Evolutionary conservation across 2,329 filamentous ascomycete species (phyloP), one percentile per base, ranked within the genome.

Genomic region (Zelopaecilomyces penicillatus): DNA sequence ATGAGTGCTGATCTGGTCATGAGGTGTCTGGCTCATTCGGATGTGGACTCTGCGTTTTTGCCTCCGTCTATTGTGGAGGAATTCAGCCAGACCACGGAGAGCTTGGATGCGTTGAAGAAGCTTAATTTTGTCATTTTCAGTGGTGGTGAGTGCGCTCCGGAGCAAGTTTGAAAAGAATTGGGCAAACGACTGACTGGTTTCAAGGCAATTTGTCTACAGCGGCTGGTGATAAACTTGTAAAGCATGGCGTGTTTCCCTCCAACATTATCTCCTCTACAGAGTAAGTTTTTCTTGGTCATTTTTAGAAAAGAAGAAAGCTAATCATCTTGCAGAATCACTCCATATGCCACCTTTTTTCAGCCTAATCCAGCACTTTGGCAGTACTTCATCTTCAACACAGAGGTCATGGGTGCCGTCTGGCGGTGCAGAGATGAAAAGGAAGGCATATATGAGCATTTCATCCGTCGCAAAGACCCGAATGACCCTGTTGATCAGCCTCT

Each of bases 21-120:
- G 1, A 59, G 65, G 9, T 59, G 58, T 9, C 37, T 68, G 5
- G 37, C 59, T 0, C 36, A 63, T 28, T 45, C 53, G 4, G 47
- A 54, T 0, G 53, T 56, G 1, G 54, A 66, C 8, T 52, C 56
- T 1, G 47, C 55, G 0, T n/a, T 65, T 1, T 44, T 66, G 6
- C 58, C 67, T 1, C 69, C 69, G 0, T 58, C 64, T 0, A 57
- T 71, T n/a, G 43, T 74, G 1, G 69, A 70, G 34, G 68, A 72
- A 2, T 58, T 73, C 54, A 64, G 62, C 39, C 56, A 65, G 33
- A 55, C 48, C 3, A 52, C 61, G 0, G 52, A 62, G 2, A 51
- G 59, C 4, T 48, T 65, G 4, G 50, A 53, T 3, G 39, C 52
- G 0, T 51, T 74, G 7, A 45, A 45, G 6, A 63, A 60, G 34